A percentile compares a stretch with the other conserved stretches of the same genome.
phyloP scores from a whole-genome alignment of 2,329 filamentous ascomycete genomes.

The Cordyceps fumosorosea region DNA sequence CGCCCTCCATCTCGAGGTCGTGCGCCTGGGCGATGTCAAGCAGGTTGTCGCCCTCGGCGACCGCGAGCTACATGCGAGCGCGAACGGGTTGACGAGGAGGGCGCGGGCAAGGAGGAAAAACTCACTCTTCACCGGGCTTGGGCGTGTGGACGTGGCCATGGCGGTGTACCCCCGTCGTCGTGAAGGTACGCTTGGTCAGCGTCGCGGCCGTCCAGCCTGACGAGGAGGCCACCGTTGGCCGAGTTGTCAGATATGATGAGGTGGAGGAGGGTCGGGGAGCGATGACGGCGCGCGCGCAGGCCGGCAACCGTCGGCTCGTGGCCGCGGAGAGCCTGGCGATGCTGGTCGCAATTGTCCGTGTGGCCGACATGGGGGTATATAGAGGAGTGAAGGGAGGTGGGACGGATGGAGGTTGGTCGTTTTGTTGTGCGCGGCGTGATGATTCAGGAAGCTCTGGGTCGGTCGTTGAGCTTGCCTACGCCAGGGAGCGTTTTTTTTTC shows the following conservation, averaged over 20 bases:
- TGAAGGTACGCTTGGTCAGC: constrained; percentile 47
- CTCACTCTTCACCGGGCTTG: constrained; percentile 87
- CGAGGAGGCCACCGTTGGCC: neutral
- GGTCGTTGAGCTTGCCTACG: neutral
- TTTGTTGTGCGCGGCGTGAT: constrained; percentile 1
- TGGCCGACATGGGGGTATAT: constrained; percentile 23
- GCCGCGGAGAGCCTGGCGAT: constrained; percentile 27
- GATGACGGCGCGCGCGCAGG: constrained; percentile 21
- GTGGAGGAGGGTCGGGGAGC: neutral
- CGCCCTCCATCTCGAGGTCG: constrained; percentile 97
- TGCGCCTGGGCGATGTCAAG: constrained; percentile 91
- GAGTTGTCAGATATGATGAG: neutral
- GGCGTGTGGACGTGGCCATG: constrained; percentile 82
- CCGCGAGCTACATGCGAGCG: constrained; percentile 77
- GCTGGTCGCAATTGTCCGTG: constrained; percentile 27
- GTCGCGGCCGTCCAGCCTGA: neutral
- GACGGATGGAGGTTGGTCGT: neutral
- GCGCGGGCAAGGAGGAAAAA: constrained; percentile 18
- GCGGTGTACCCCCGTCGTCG: constrained; percentile 48
- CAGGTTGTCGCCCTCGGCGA: constrained; percentile 82
- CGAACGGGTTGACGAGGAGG: too few species aligned
- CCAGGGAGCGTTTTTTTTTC: constrained; percentile 6
- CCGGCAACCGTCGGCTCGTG: constrained; percentile 21
- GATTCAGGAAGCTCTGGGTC: neutral
- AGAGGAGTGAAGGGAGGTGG: constrained; percentile 11